Conservation (phyloP, 139 green algal species). For the Chlorella sp. region DNA sequence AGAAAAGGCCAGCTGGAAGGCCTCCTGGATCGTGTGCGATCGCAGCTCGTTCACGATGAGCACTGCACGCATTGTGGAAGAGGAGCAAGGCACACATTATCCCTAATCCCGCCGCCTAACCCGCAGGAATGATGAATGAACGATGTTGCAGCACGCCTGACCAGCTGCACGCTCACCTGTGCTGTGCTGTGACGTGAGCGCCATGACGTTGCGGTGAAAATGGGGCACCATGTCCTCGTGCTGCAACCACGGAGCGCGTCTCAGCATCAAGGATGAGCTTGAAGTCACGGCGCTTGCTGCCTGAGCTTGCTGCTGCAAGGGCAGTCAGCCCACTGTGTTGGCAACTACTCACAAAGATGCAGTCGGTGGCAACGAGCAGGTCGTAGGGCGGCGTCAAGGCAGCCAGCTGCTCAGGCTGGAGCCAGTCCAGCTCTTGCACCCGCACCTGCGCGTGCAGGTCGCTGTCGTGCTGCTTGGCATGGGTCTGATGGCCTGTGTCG, state of each 20-base stretch:
- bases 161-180: too few species aligned
- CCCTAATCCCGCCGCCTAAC: too few species aligned
- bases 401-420: constrained; percentile 21
- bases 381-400: constrained; percentile 56
- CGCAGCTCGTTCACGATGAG: constrained; percentile 78
- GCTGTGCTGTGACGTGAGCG: constrained; percentile 22
- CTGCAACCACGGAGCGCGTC: constrained; percentile 36
- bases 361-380: constrained; percentile 67
- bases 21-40: constrained; percentile 59
- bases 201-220: constrained; percentile 55
- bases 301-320: neutral
- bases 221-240: constrained; percentile 43
- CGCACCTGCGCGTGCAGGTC: constrained; percentile 7
- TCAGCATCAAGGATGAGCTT: neutral
- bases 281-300: neutral
- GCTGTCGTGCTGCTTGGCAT: neutral
- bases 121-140: too few species aligned
- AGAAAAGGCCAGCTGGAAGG: constrained; percentile 55
- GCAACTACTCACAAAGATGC: constrained; percentile 36
- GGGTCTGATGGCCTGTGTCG: neutral
- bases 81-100: neutral
- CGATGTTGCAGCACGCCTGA: too few species aligned
- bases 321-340: too few species aligned
- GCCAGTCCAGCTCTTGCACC: constrained; percentile 17
- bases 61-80: constrained; percentile 37